Base-by-base conservation (phyloP, 2,329 filamentous ascomycete genomes). In the Colletotrichum sp. region DNA sequence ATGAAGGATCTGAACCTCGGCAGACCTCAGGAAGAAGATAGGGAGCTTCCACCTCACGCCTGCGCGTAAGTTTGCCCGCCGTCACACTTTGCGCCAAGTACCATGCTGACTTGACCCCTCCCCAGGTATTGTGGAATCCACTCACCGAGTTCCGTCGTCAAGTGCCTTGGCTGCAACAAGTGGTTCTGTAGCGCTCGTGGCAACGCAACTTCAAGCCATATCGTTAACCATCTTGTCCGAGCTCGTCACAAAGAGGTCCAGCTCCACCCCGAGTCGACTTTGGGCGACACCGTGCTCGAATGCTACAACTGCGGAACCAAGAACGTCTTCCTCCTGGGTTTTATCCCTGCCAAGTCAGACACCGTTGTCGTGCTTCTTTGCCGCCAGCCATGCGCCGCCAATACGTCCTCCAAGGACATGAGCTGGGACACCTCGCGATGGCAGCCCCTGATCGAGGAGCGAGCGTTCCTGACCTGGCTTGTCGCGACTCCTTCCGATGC, bases 271-370 rank as follows among this genome's bases (percentile, higher is more conserved):
- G 93, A 94, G 80, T 99, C 97, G 22, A 93, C 96, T 9, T 92
- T 99, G 13, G 97, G 97, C 78, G 98, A 99, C 83, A 99, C 97
- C 1, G 95, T 98, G 49, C 91, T 99, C 78, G 97, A 99, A 88
- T 99, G 97, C 87, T 99, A 99, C 88, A 99, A 98, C 87, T 99
- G 97, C 85, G 97, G 96, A 63, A 98, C 95, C n/a, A 99, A 98
- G 88, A 99, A 99, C 84, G 96, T 98, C 65, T 99, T 99, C 81
- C 90, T 99, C 44, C 93, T 99, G 32, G 97, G 97, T 8, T 99
- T 99, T 84, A 99, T 99, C 80, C 98, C 97, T 12, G 97, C 97
- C 72, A 99, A 99, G 84, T 99, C 97, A 13, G 98, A 99, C 82
- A 98, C 97, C 0, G 97, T 99, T 32, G 98, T 99, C 9, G 97